A percentile compares a stretch with the other conserved stretches of the same genome.
Evolutionary conservation across 164 flowering plant genomes (phyloP).

Genomic region (Buxus sempervirens): DNA sequence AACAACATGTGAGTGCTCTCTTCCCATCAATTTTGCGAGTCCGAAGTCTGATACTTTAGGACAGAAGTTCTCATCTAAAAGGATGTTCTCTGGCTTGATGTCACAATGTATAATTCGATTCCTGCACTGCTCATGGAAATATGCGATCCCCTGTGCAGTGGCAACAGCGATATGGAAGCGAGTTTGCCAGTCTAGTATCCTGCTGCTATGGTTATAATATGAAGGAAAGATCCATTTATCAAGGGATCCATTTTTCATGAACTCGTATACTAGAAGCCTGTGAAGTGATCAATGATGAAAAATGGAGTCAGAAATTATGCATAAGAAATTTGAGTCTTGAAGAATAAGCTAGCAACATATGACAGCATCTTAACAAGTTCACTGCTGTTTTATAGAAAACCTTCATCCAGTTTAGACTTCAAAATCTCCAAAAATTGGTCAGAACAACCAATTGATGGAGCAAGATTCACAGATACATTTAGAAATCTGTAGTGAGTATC

Average conservation of each 20-base stretch:
- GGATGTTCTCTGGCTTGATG: conserved; percentile 93
- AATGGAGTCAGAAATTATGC: background rate
- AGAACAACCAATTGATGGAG: too few species aligned
- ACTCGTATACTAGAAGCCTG: conserved; percentile 94
- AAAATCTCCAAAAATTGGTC: too few species aligned
- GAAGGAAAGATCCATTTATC: conserved; percentile 93
- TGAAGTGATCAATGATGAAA: background rate
- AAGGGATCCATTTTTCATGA: conserved; percentile 82
- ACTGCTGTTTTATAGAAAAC: too few species aligned
- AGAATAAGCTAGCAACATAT: too few species aligned
- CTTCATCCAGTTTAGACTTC: too few species aligned
- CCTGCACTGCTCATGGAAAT: conserved; percentile 91
- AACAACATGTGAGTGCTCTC: conserved; percentile 88
- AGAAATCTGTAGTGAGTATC: background rate
- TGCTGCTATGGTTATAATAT: conserved; percentile 26
- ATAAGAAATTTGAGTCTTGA: background rate
- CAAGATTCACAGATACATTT: too few species aligned
- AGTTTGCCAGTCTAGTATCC: conserved; percentile 68
- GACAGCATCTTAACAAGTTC: too few species aligned
- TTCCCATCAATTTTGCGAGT: conserved; percentile 86
- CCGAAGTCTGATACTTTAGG: conserved; percentile 97
- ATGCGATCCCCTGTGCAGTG: conserved; percentile 93
- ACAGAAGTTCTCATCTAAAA: conserved; percentile 75
- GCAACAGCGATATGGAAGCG: conserved; percentile 69
- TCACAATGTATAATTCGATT: conserved; percentile 89